These are phyloP conservation scores for Pistacia vera DNA, from an alignment of 345 rosid genomes.

Conservation along the genomic window DNA sequence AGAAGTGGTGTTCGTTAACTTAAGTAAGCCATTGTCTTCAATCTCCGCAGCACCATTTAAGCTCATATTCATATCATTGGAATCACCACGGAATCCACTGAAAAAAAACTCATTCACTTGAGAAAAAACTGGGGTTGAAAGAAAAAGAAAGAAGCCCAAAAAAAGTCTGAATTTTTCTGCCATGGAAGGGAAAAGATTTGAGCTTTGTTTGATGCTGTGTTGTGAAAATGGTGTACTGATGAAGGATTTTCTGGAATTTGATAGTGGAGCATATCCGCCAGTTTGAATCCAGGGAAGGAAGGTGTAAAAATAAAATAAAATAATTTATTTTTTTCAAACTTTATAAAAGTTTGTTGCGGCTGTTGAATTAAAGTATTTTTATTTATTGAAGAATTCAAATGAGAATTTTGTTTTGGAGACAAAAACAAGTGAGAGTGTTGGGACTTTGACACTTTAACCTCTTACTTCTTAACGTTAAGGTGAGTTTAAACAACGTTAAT, in stretches of 20 bases:
- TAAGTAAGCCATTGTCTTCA: slow-evolving; percentile 51
- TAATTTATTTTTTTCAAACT: too few species aligned
- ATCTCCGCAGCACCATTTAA: slow-evolving; percentile 56
- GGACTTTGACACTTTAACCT: too few species aligned
- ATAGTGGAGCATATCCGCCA: too few species aligned
- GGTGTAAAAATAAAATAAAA: too few species aligned
- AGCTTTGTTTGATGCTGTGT: neutral
- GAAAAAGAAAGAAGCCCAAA: slow-evolving; percentile 34
- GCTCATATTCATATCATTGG: slow-evolving; percentile 43
- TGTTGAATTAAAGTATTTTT: too few species aligned
- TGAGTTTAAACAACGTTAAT: too few species aligned
- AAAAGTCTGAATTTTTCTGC: slow-evolving; percentile 24
- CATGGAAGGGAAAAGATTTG: slow-evolving; percentile 24
- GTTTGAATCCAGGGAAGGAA: neutral
- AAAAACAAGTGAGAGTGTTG: neutral
- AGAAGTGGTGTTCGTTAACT: slow-evolving; percentile 54
- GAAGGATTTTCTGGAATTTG: too few species aligned
- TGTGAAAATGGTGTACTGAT: too few species aligned
- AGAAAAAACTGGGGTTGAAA: slow-evolving; percentile 34
- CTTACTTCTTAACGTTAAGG: too few species aligned
- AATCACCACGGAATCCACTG: slow-evolving; percentile 44
- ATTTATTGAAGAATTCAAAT: too few species aligned
- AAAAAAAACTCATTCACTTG: slow-evolving; percentile 40
- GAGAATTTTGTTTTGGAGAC: neutral
- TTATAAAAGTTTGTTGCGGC: neutral